Evolutionary conservation across 148 eudicot genomes (phyloP), one percentile per base, ranked within the genome.

Genomic region (Silene latifolia): DNA sequence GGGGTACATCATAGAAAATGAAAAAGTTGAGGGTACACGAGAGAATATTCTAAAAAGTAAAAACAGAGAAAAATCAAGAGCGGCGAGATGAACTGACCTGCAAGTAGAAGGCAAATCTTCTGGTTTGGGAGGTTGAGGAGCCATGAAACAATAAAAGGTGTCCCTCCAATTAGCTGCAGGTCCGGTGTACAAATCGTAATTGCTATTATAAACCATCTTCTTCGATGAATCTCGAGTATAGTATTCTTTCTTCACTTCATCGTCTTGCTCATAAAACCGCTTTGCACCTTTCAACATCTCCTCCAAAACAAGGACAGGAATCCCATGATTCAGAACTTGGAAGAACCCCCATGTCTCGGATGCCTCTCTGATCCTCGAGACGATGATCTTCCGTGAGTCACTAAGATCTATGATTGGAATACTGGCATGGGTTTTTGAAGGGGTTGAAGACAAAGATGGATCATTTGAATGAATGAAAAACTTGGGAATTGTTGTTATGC

Each of bases 91-190:
- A 57, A 58, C 4, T 9, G 7, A 88, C 95, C 95, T 90, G 87
- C 89, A 88, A 42, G 69, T 20, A 5, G 72, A 63, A 32, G 95
- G 90, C 68, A 90, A 60, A 59, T 90, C 87, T 7, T 84, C 72
- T 2, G 83, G 88, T 13, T 21, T 17, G 14, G 88, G 85, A 59
- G 76, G 71, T 19, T 73, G 25, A 47, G 94, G 88, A 79, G 84
- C 88, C 83, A 87, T 81, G 0, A 9, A 6, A 67, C 59, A 74
- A 48, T 54, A 44, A 48, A 82, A 14, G 7, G 86, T 74, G 61
- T 90, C 92, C 76, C 90, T 87, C 92, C 96, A 90, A 67, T 86
- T 84, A 67, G 86, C 79, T 13, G 77, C 72, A 7, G 77, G 69
- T 8, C 82, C 77, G 20, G 67, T 61, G 24, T 58, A 86, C 10